A percentile compares a stretch with the other conserved stretches of the same genome.
These are phyloP conservation scores for Hanseniaspora uvarum DNA, from an alignment of 1,139 yeast genomes.

Conservation along the genomic window DNA sequence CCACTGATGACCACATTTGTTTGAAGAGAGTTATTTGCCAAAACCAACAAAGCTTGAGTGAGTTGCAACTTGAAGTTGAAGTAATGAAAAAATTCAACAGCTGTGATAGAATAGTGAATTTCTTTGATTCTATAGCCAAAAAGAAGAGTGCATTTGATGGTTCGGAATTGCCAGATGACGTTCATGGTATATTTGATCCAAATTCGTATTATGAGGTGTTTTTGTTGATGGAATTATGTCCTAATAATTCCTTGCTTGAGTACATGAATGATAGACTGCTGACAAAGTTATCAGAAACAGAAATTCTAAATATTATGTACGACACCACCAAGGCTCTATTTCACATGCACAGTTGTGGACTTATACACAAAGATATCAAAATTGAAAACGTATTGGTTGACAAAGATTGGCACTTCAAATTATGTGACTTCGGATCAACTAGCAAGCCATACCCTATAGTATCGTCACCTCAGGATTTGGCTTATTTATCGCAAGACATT, in stretches of 20 bases:
- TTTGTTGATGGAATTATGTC: conserved; percentile 84
- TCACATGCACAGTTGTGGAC: conserved; percentile 62
- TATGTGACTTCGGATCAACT: conserved; percentile 93
- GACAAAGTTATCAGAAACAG: conserved; percentile 69
- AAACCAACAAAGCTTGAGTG: conserved; percentile 55
- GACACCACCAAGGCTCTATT: conserved; percentile 77
- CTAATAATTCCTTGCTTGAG: conserved; percentile 77
- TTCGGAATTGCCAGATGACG: background rate
- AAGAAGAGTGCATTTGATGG: conserved; percentile 30
- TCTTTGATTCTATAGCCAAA: conserved; percentile 93
- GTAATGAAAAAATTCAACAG: conserved; percentile 79
- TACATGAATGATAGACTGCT: conserved; percentile 87
- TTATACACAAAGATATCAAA: conserved; percentile 87
- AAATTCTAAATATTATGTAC: conserved; percentile 70
- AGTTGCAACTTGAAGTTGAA: conserved; percentile 67
- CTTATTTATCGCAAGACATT: conserved; percentile 66
- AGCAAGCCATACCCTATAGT: conserved; percentile 46
- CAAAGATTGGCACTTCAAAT: conserved; percentile 58
- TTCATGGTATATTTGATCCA: conserved; percentile 4
- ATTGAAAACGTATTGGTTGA: conserved; percentile 88
- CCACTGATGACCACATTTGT: conserved; percentile 44
- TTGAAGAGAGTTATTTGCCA: conserved; percentile 68
- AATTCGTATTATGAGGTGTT: conserved; percentile 59
- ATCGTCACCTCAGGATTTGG: conserved; percentile 35
- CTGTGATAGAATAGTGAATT: conserved; percentile 68